Conservation (phyloP, 108 stramenopile genomes). For the Pelagomonas calceolata region DNA sequence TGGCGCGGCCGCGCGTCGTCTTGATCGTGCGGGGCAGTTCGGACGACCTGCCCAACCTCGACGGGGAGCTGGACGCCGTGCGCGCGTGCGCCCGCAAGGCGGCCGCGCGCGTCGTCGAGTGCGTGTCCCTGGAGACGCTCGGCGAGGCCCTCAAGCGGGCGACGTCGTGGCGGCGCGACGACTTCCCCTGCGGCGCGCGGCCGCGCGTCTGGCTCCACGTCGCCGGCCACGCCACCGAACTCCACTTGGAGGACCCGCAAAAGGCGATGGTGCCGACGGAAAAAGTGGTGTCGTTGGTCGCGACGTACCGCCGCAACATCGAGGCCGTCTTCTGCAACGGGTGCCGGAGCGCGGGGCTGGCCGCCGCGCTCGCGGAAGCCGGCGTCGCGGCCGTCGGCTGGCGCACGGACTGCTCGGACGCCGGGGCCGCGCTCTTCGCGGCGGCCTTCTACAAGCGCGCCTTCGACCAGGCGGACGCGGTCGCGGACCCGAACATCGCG, state of each 20-base stretch:
- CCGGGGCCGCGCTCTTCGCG: neutral
- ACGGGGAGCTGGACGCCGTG: too few species aligned
- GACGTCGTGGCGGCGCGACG: too few species aligned
- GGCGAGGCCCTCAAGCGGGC: too few species aligned
- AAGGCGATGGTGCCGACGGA: neutral
- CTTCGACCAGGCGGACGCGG: too few species aligned
- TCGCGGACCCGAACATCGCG: too few species aligned
- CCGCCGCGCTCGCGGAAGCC: neutral
- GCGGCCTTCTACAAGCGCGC: neutral
- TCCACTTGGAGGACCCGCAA: neutral
- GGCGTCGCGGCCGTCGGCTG: neutral
- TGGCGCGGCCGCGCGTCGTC: too few species aligned
- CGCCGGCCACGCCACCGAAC: neutral
- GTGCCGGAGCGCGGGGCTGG: neutral
- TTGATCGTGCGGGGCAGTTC: too few species aligned
- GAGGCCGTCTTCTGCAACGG: neutral
- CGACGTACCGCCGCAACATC: neutral
- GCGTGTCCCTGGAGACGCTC: too few species aligned
- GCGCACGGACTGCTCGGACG: neutral
- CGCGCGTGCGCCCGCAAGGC: too few species aligned
- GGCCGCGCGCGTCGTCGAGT: too few species aligned
- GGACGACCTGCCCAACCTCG: too few species aligned
- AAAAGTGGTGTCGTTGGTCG: neutral
- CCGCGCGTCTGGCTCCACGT: neutral
- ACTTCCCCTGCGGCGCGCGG: neutral